Evolutionary conservation across 148 eudicot genomes (phyloP).

Genomic region (Camellia granthamiana): DNA sequence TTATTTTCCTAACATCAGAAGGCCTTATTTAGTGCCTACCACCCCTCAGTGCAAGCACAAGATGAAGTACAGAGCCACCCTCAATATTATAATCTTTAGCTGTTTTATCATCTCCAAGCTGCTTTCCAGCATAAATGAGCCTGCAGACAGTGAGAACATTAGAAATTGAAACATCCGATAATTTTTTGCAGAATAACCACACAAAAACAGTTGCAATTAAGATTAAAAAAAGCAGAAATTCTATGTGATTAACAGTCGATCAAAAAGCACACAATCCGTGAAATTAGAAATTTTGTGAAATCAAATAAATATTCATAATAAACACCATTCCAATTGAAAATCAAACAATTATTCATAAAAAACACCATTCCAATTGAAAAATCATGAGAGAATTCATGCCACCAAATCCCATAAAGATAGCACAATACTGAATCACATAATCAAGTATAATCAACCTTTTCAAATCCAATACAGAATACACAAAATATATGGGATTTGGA

Average conservation of each 20-base stretch:
- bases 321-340: neutral
- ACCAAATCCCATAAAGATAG: neutral
- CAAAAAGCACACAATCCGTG: neutral
- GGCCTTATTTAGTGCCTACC: conserved; percentile 23
- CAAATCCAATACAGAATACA: neutral
- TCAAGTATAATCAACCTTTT: neutral
- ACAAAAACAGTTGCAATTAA: neutral
- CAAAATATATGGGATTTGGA: too few relatives aligned
- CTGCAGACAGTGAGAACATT: conserved; percentile 25
- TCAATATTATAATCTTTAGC: conserved; percentile 73
- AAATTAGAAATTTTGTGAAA: neutral
- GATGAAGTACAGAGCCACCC: conserved; percentile 71
- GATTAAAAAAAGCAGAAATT: neutral
- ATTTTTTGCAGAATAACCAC: neutral
- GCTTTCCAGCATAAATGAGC: conserved; percentile 75
- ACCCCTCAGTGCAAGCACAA: conserved; percentile 71
- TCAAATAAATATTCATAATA: neutral
- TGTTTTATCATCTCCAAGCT: conserved; percentile 68
- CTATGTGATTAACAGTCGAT: neutral
- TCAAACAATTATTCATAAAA: neutral
- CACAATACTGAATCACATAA: neutral
- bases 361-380: neutral
- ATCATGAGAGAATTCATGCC: neutral
- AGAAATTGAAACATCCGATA: neutral
- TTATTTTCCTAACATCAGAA: neutral